phyloP scores from a whole-genome alignment of 2,329 filamentous ascomycete species.

The Paecilomyces dactylethromorphus region DNA sequence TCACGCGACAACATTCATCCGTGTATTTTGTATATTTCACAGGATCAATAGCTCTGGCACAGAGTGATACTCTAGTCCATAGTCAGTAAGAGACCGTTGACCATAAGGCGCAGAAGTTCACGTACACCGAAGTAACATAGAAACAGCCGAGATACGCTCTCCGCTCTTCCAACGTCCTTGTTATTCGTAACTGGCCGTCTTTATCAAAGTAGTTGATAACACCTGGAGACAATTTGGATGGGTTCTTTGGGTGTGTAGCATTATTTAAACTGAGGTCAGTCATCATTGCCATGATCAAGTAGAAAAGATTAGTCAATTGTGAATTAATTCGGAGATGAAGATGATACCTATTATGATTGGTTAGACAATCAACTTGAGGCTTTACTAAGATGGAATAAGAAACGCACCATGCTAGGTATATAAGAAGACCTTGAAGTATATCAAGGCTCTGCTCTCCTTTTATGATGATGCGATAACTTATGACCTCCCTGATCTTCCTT shows the following conservation, averaged over 20 bases:
- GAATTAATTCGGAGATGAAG: slow-evolving; percentile 11
- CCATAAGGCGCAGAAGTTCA: slow-evolving; percentile 1
- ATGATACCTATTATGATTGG: slow-evolving; percentile 1
- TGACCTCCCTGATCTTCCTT: slow-evolving; percentile 17
- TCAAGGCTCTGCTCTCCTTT: slow-evolving; percentile 38
- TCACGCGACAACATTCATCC: slow-evolving; percentile 43
- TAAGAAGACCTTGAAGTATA: slow-evolving; percentile 42
- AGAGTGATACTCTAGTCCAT: slow-evolving; percentile 11
- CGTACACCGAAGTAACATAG: slow-evolving; percentile 50
- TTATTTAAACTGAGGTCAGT: slow-evolving; percentile 41
- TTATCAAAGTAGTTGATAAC: slow-evolving; percentile 22
- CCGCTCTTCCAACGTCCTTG: slow-evolving; percentile 47
- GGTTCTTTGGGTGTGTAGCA: slow-evolving; percentile 19
- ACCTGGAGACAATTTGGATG: slow-evolving; percentile 16
- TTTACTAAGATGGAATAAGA: neutral
- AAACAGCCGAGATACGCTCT: slow-evolving; percentile 49
- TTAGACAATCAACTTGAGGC: neutral
- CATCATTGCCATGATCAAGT: slow-evolving; percentile 43
- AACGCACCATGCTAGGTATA: slow-evolving; percentile 42
- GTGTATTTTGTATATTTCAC: slow-evolving; percentile 49
- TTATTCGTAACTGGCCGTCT: slow-evolving; percentile 30
- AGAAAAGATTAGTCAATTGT: slow-evolving; percentile 47
- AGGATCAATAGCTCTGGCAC: slow-evolving; percentile 40
- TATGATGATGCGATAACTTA: slow-evolving; percentile 38
- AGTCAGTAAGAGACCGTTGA: neutral